Conservation (phyloP, 345 rosid species). For the Laguncularia racemosa region DNA sequence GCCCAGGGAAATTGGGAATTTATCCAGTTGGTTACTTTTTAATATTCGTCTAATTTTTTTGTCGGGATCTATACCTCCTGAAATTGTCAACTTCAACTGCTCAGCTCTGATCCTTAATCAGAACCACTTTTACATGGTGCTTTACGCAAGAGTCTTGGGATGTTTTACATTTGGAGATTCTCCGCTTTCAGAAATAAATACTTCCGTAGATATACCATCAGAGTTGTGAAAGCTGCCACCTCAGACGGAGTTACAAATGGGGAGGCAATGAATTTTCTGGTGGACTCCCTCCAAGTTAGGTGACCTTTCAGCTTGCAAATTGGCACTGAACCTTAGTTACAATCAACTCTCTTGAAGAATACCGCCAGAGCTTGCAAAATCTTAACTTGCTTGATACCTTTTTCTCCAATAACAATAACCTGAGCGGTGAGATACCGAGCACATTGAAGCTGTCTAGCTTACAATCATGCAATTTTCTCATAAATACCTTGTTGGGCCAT, state of each 20-base stretch:
- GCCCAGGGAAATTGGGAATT: constrained; percentile 69
- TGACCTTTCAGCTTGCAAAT: constrained; percentile 80
- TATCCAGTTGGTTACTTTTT: constrained; percentile 72
- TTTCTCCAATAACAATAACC: constrained; percentile 68
- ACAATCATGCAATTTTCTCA: constrained; percentile 82
- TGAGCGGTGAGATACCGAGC: constrained; percentile 67
- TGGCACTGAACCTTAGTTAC: constrained; percentile 82
- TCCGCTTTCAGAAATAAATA: constrained; percentile 71
- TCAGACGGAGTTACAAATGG: constrained; percentile 88
- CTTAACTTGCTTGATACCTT: constrained; percentile 58
- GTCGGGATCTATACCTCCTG: constrained; percentile 54
- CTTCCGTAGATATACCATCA: constrained; percentile 66
- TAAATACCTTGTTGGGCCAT: constrained; percentile 67
- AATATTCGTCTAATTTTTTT: constrained; percentile 73
- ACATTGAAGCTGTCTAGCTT: constrained; percentile 68
- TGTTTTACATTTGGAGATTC: constrained; percentile 75
- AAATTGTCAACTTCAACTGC: constrained; percentile 66
- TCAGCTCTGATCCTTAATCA: constrained; percentile 75
- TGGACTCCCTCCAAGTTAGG: constrained; percentile 69
- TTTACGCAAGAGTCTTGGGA: constrained; percentile 67
- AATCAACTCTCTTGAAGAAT: constrained; percentile 63
- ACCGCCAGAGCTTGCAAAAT: constrained; percentile 71
- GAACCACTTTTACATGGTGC: constrained; percentile 54
- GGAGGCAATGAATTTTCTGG: constrained; percentile 80
- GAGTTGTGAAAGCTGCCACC: constrained; percentile 63